Base-by-base conservation (phyloP, 2,329 filamentous ascomycete genomes). In the Monilinia aucupariae region DNA sequence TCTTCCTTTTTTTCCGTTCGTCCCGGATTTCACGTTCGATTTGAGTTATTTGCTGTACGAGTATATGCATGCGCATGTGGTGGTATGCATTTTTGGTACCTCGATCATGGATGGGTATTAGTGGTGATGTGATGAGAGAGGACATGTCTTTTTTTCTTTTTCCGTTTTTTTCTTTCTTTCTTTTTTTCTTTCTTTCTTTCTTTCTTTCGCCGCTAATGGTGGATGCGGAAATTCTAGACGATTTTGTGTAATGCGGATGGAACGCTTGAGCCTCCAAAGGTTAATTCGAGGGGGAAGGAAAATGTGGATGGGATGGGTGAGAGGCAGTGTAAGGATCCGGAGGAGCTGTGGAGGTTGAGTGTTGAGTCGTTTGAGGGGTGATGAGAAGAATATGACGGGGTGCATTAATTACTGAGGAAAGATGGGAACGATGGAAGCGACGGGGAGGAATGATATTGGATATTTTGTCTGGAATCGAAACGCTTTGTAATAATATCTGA, bases 271-370 rank as follows among this genome's bases (percentile, higher is more conserved):
- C 61, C 61, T 4, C 54, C 61, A 10, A 59, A 13, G n/a, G 13
- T 17, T 32, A 25, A 63, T 45, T 50, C 37, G 0, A 39, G 25
- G 13, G 61, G 61, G 10, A 45, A 59, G 20, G 54, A 59, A 34
- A 59, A 59, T 47, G 39, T 63, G 1, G 54, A 59, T 45, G 54
- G 61, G 10, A 63, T 63, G 54, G 59, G 37, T 17, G 34, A 59
- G n/a, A 59, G 54, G 3, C 17, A 59, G 15, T 63, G 61, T 34
- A 49, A 15, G 20, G 54, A 63, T 37, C 54, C 61, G 0, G 27
- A 32, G 7, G 27, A 49, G 9, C 6, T 63, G 27, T 63, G 54
- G 45, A 51, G 41, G 22, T 45, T 63, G 15, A 59, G 53, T 9
- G 30, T 59, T 27, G 43, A 49, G 22, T 63, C 61, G 22, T 62